Conservation (phyloP, 176 grass and related monocot genomes). For the Alloteropsis semialata region DNA sequence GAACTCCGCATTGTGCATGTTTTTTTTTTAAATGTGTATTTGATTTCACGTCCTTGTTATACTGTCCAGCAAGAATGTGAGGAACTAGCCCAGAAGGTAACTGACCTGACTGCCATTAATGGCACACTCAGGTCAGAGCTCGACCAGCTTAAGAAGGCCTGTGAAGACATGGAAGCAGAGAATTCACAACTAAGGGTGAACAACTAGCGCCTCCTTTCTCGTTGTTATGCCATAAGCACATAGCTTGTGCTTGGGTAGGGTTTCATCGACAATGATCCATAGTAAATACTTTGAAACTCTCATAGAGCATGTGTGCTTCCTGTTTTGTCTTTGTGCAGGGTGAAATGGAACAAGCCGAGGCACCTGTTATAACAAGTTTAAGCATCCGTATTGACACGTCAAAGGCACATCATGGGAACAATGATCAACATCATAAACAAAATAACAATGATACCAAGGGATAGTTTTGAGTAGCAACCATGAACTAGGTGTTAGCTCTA, state of each 20-base stretch:
- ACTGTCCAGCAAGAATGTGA: conserved; percentile 75
- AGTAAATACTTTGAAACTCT: background rate
- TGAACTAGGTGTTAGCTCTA: background rate
- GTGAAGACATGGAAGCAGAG: conserved; percentile 53
- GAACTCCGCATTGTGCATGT: background rate
- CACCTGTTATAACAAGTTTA: conserved; percentile 17
- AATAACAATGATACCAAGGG: conserved; percentile 10
- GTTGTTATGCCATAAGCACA: background rate
- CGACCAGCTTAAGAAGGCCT: conserved; percentile 53
- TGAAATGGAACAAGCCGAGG: conserved; percentile 32
- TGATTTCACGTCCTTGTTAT: conserved; percentile 10
- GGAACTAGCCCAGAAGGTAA: conserved; percentile 53
- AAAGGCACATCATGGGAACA: background rate
- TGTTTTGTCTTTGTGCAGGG: conserved; percentile 14
- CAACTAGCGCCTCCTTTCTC: background rate
- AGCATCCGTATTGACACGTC: conserved; percentile 39
- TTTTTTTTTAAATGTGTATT: too few species aligned
- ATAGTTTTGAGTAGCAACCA: conserved; percentile 8
- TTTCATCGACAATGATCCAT: too few species aligned
- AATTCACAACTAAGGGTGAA: conserved; percentile 58
- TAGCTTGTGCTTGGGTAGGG: background rate
- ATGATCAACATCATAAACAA: background rate
- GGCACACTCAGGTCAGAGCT: conserved; percentile 43
- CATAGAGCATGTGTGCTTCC: background rate
- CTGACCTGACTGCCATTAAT: conserved; percentile 43